phyloP scores from a whole-genome alignment of 495 filamentous ascomycete genomes.

The Neurospora discreta region DNA sequence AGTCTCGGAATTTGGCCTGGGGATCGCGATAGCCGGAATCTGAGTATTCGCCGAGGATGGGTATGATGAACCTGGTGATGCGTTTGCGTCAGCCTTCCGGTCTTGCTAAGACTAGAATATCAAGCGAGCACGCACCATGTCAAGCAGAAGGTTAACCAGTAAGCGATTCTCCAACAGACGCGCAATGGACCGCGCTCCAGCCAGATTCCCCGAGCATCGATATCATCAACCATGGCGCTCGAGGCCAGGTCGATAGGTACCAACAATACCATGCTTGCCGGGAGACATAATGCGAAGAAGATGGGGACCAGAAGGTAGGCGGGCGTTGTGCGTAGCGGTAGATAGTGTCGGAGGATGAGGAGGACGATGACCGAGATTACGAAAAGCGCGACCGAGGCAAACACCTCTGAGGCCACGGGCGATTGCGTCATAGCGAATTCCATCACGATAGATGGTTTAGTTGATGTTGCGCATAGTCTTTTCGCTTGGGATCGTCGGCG shows the following conservation, averaged over 20 bases:
- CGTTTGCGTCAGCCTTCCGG: slow-evolving; percentile 1
- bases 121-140: slow-evolving; percentile 56
- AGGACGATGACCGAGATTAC: slow-evolving; percentile 64
- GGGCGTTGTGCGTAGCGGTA: slow-evolving; percentile 82
- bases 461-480: background rate
- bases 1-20: slow-evolving; percentile 67
- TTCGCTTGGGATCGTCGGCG: background rate
- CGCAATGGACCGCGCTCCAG: slow-evolving; percentile 57
- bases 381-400: slow-evolving; percentile 59
- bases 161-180: slow-evolving; percentile 84
- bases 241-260: slow-evolving; percentile 95
- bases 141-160: slow-evolving; percentile 91
- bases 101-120: background rate
- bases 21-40: slow-evolving; percentile 88
- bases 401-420: slow-evolving; percentile 37
- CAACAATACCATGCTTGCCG: slow-evolving; percentile 84
- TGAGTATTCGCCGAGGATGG: slow-evolving; percentile 82
- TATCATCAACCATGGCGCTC: slow-evolving; percentile 57
- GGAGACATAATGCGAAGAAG: slow-evolving; percentile 86
- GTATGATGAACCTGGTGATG: slow-evolving; percentile 66
- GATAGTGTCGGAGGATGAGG: slow-evolving; percentile 74
- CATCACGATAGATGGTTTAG: slow-evolving; percentile 10
- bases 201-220: slow-evolving; percentile 50
- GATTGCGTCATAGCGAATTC: slow-evolving; percentile 10
- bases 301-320: slow-evolving; percentile 84